These are phyloP conservation scores for Musa acuminata DNA, from an alignment of 176 grass and related monocot species.

Conservation along the genomic window DNA sequence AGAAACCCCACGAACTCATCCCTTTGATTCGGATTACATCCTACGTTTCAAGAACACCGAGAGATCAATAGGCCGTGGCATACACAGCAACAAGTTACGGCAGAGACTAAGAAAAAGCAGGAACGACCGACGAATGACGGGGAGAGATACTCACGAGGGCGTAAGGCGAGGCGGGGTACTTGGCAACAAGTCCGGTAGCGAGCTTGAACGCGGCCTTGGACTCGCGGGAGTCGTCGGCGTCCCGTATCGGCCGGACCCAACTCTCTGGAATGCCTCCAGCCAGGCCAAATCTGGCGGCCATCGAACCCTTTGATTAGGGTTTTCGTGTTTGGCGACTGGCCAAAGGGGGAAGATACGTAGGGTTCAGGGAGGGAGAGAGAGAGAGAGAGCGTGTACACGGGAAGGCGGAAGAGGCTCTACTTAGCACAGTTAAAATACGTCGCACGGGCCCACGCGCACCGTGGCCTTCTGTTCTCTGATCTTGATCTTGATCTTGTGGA, in stretches of 20 bases:
- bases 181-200: constrained; percentile 47
- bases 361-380: background rate
- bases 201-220: constrained; percentile 78
- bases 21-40: no score
- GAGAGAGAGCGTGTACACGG: background rate
- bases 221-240: constrained; percentile 90
- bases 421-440: no score
- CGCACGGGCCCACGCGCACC: no score
- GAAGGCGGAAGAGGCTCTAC: no score
- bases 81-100: no score
- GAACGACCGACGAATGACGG: background rate
- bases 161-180: constrained; percentile 76
- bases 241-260: constrained; percentile 89
- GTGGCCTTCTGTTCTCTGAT: no score
- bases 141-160: constrained; percentile 49
- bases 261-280: constrained; percentile 87
- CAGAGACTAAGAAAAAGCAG: no score
- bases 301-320: constrained; percentile 24
- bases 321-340: background rate
- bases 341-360: background rate
- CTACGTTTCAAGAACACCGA: no score
- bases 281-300: constrained; percentile 82
- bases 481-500: no score
- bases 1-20: background rate
- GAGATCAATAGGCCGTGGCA: no score